Evolutionary conservation across 495 filamentous ascomycete genomes (phyloP), one percentile per base, ranked within the genome.

Genomic region (Rostrohypoxylon terebratum): DNA sequence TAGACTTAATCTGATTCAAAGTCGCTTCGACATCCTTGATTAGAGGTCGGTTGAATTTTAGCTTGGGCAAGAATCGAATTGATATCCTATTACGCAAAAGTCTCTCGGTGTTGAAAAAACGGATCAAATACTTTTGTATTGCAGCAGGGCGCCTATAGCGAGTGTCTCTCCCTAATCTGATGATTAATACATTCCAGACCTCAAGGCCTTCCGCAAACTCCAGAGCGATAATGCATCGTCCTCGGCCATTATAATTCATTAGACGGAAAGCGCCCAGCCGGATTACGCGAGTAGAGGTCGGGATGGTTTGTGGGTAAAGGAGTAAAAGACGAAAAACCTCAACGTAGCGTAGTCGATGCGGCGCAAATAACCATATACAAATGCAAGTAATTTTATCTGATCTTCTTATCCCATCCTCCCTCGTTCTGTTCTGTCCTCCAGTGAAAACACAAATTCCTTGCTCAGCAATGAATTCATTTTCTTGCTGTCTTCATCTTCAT

Each of bases 81-180:
- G 28, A n/a, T 11, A 47, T 10, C 16, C 1, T 31, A 57, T 68
- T 25, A 68, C 59, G 3, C 45, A 42, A 7, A 33, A 57, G 10
- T 48, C 25, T 34, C 53, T 28, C 28, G 28, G 51, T 3, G 62
- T 66, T 53, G 23, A 31, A 14, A 65, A 66, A 74, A 70, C 50
- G 58, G 58, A 66, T 59, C 66, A 74, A 70, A 36, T 60, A 73
- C 61, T 69, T 69, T 74, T 73, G 62, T 69, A 74, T 74, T 74
- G 66, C 63, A 73, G 71, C 61, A 74, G 45, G 69, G 71, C 71
- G 71, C 71, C 71, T 74, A 74, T 74, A 74, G 71, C 71, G 71
- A 74, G 31, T 74, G 71, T 74, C 59, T 67, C 66, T 74, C 71
- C 58, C 44, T 20, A 42, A 58, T 60, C 55, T 34, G 54, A 48